phyloP scores from a whole-genome alignment of 345 rosid species.

The Populus simonii region DNA sequence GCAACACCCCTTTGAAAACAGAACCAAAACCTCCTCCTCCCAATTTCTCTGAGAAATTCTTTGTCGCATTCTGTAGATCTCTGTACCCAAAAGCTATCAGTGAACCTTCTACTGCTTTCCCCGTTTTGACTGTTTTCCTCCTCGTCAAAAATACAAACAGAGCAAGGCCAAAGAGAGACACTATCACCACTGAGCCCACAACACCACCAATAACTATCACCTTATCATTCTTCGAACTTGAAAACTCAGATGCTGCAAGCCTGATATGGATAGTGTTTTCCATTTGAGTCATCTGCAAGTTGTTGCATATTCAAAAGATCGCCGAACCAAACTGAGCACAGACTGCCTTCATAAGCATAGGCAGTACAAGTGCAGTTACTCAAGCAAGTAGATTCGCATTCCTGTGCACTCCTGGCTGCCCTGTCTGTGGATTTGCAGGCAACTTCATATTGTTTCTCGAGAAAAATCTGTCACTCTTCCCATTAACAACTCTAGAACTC shows the following conservation, averaged over 20 bases:
- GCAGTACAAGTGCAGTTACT: conserved; percentile 62
- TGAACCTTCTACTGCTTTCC: conserved; percentile 54
- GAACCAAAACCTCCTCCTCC: conserved; percentile 93
- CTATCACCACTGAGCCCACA: conserved; percentile 31
- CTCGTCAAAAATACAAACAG: conserved; percentile 27
- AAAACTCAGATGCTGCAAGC: conserved; percentile 68
- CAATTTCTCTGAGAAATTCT: conserved; percentile 68
- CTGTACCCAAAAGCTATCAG: conserved; percentile 60
- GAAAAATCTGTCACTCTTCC: conserved; percentile 33
- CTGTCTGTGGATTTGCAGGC: conserved; percentile 15
- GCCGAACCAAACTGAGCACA: conserved; percentile 53
- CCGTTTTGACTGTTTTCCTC: conserved; percentile 26
- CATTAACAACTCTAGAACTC: conserved; percentile 20
- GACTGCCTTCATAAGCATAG: conserved; percentile 43
- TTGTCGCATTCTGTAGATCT: conserved; percentile 64
- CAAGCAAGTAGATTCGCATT: conserved; percentile 48
- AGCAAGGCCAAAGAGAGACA: conserved; percentile 30
- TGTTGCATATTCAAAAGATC: conserved; percentile 47
- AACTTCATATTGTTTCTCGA: conserved; percentile 16
- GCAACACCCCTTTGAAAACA: conserved; percentile 69
- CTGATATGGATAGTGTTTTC: conserved; percentile 39
- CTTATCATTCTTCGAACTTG: conserved; percentile 32
- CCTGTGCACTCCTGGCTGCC: conserved; percentile 19
- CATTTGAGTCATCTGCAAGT: conserved; percentile 29
- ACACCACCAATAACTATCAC: conserved; percentile 37